A percentile compares a stretch with the other conserved stretches of the same genome.
Evolutionary conservation across 176 grass and related monocot genomes (phyloP).

Genomic region (Miscanthus lutarioriparius): DNA sequence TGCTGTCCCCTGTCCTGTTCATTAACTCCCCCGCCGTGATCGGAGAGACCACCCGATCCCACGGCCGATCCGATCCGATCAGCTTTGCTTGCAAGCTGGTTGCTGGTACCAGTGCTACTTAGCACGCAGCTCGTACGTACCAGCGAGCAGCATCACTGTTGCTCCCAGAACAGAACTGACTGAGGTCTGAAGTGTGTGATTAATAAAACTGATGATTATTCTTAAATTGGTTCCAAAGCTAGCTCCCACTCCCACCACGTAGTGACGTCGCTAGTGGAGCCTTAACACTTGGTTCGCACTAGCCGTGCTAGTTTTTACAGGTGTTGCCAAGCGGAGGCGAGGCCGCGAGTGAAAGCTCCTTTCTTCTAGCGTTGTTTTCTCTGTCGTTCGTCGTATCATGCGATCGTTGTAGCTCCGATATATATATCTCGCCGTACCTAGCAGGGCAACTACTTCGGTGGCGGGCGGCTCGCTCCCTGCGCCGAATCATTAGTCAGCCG

Average conservation of each 20-base stretch:
- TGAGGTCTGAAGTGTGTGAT: not conserved
- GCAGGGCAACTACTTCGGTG: not conserved
- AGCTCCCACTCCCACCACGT: not conserved
- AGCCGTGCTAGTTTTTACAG: not conserved
- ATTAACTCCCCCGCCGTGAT: not conserved
- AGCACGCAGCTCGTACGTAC: too few relatives aligned
- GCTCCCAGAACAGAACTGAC: not conserved
- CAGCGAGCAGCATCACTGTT: not conserved
- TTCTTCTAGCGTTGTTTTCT: not conserved
- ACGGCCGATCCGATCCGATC: not conserved
- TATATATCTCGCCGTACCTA: not conserved
- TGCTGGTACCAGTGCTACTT: not conserved
- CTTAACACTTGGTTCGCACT: not conserved
- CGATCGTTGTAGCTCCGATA: not conserved
- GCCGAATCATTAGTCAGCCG: not conserved
- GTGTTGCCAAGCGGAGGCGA: not conserved
- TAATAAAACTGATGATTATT: not conserved
- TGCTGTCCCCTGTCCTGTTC: not conserved
- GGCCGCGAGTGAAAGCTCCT: not conserved
- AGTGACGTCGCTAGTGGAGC: not conserved
- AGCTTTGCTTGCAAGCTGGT: not conserved
- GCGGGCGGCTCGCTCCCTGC: not conserved
- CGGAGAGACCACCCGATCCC: not conserved
- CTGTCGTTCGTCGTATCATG: not conserved
- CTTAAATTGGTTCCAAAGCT: not conserved